Evolutionary conservation across 2,329 filamentous ascomycete species (phyloP).

Genomic region (Aspergillus ochraceoroseus): DNA sequence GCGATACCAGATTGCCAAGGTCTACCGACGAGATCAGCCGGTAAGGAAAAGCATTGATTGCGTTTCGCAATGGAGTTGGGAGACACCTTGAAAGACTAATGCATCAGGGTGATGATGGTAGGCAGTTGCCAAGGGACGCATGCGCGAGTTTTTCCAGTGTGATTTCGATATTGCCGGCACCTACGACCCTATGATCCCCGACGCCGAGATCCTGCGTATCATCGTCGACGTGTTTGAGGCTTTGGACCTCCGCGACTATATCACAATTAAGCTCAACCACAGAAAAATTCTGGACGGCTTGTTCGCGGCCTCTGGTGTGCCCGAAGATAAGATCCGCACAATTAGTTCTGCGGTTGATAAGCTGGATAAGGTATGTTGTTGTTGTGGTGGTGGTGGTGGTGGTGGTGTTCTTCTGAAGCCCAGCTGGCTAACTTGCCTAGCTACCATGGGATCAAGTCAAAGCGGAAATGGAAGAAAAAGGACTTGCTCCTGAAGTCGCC

Average conservation of each 20-base stretch:
- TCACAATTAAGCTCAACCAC: constrained; percentile 93
- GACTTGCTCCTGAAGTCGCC: constrained; percentile 67
- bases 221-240: constrained; percentile 79
- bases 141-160: constrained; percentile 96
- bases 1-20: constrained; percentile 92
- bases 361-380: constrained; percentile 66
- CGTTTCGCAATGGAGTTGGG: not conserved
- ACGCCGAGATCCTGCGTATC: constrained; percentile 82
- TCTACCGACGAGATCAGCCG: constrained; percentile 75
- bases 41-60: not conserved
- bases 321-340: constrained; percentile 75
- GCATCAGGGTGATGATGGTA: constrained; percentile 7
- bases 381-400: not conserved
- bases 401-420: not conserved
- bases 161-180: constrained; percentile 89
- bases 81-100: not conserved
- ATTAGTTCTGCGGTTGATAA: constrained; percentile 95
- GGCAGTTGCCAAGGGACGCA: constrained; percentile 82
- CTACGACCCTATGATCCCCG: constrained; percentile 87
- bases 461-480: constrained; percentile 93
- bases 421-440: constrained; percentile 4
- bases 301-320: constrained; percentile 86
- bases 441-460: constrained; percentile 80
- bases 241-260: constrained; percentile 66
- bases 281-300: constrained; percentile 88